phyloP scores from a whole-genome alignment of 768 basidiomycete species.

The Mycena latifolia region DNA sequence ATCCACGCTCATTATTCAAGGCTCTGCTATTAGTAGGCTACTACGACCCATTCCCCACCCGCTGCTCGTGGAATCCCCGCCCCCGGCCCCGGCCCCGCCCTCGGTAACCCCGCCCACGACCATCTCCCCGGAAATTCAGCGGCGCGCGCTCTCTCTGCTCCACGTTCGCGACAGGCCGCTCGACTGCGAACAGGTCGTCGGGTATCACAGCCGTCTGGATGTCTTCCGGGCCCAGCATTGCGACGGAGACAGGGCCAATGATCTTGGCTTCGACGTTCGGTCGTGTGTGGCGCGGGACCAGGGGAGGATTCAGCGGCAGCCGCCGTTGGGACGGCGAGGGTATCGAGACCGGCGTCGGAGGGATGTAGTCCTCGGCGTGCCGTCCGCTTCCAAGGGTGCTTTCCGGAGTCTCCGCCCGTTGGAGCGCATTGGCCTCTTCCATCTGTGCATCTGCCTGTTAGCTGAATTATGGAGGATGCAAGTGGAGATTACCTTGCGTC shows the following conservation, averaged over 20 bases:
- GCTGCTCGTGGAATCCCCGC: neutral
- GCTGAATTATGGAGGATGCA: neutral
- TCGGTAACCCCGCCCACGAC: slow-evolving; percentile 30
- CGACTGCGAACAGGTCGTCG: slow-evolving; percentile 32
- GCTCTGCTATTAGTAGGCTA: too few relatives aligned
- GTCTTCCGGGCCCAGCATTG: slow-evolving; percentile 26
- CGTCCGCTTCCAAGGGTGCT: neutral
- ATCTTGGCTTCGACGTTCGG: slow-evolving; percentile 22
- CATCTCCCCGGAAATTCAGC: slow-evolving; percentile 5
- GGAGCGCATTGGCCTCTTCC: neutral
- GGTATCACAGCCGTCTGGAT: slow-evolving; percentile 31
- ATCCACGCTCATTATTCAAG: too few relatives aligned
- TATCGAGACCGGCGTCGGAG: slow-evolving; percentile 39
- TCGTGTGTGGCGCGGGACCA: slow-evolving; percentile 29
- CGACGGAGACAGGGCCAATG: neutral
- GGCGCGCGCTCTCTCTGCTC: slow-evolving; percentile 2
- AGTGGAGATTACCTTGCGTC: slow-evolving; percentile 19
- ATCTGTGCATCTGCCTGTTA: neutral
- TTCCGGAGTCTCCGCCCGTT: slow-evolving; percentile 21
- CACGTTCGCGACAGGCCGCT: slow-evolving; percentile 14
- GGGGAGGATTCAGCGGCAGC: slow-evolving; percentile 15
- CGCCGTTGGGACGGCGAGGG: slow-evolving; percentile 37
- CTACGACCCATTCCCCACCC: too few relatives aligned
- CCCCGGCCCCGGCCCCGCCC: slow-evolving; percentile 31
- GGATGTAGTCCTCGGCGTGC: slow-evolving; percentile 24